Conservation (phyloP, 441 rosid genomes). For the California macrophylla region DNA sequence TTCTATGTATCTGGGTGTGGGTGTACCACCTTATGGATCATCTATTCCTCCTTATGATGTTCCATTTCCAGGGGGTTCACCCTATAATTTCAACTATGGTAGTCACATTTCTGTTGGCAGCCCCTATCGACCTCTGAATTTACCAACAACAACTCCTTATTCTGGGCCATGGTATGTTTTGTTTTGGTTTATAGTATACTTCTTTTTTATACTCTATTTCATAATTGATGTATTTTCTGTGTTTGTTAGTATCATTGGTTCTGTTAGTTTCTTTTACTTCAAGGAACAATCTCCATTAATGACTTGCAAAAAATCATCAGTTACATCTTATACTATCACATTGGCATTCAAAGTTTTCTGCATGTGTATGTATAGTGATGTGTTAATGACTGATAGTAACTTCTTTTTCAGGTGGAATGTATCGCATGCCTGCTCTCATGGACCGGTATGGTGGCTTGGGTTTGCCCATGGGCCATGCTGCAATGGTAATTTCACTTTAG, state of each 20-base stretch:
- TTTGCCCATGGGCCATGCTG: constrained; percentile 69
- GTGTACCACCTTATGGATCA: constrained; percentile 79
- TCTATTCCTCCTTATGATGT: constrained; percentile 80
- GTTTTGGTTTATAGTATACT: not conserved
- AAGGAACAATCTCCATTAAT: not conserved
- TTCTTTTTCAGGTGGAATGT: constrained; percentile 57
- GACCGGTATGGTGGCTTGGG: constrained; percentile 70
- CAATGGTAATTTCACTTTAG: constrained; percentile 50
- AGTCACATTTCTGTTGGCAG: constrained; percentile 65
- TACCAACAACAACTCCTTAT: constrained; percentile 75
- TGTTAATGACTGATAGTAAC: not conserved
- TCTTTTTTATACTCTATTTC: too few relatives aligned
- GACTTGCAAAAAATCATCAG: not conserved
- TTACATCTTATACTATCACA: not conserved
- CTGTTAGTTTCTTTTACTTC: not conserved
- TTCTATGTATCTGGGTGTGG: constrained; percentile 54
- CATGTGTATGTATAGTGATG: not conserved
- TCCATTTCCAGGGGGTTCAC: constrained; percentile 79
- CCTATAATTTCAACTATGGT: constrained; percentile 75
- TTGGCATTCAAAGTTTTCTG: not conserved
- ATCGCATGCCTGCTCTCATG: constrained; percentile 79
- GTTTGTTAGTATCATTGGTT: not conserved
- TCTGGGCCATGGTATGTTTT: constrained; percentile 59
- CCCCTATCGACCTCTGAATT: constrained; percentile 76
- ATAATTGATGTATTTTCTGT: too few relatives aligned